Base-by-base conservation (phyloP, 441 rosid genomes). In the Adansonia gregorii region DNA sequence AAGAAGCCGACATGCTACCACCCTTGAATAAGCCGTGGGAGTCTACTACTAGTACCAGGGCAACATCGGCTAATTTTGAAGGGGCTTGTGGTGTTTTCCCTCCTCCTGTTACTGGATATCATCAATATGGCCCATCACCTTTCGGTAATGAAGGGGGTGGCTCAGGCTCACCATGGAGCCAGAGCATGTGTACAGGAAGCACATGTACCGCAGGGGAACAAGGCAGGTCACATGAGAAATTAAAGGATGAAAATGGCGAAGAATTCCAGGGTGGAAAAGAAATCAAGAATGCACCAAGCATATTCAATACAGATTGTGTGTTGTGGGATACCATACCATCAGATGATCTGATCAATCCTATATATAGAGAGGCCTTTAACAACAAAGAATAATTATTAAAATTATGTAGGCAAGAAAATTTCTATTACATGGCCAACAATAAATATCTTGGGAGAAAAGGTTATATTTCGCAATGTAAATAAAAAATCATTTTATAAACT, bases 301-400 rank as follows among this genome's bases (percentile, higher is more conserved):
- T 87, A 63, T 89, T 92, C 87, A 83, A 76, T 71, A 77, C 90
- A 22, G 91, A 89, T 35, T 90, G 90, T 39, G 88, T 89, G 56
- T 61, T 92, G 52, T 86, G 97, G 94, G 92, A 88, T 76, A 27
- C 35, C 35, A 86, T 90, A 74, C 85, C 89, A 14, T 84, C 94
- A 0, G 90, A 87, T 63, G 88, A 87, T 79, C 80, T 90, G 22
- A 84, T 87, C 82, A 87, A 87, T 82, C 87, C 87, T 55, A 83
- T 86, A 2, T 86, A 81, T 60, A 84, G 75, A 78, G 60, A 67
- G 70, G 39, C 56, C 19, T 58, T 6, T 61, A 17, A 77, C 2
- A 20, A 60, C 67, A 72, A 24, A 71, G 43, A 72, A 72, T 54
- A 54, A 17, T 45, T 27, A 27, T 27, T 27, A 27, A 27, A 27